Base-by-base conservation (phyloP, 345 rosid species). In the Eucalyptus coolabah region DNA sequence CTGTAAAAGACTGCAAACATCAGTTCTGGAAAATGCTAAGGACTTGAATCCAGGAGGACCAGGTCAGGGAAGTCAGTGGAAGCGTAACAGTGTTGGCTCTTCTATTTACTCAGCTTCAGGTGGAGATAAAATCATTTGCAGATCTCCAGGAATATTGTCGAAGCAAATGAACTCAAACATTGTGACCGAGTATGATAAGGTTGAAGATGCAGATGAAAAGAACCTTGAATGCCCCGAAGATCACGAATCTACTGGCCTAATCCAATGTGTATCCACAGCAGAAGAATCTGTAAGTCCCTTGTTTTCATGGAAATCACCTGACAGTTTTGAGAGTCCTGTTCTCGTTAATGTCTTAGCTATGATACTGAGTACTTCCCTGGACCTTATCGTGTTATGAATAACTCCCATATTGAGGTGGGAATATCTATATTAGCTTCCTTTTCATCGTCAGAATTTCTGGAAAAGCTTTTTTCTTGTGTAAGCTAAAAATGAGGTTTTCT, bases 1-100 rank as follows among this genome's bases (percentile, higher is more conserved):
- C 77, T 88, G 45, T 81, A 95, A 96, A 93, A 96, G 93, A 87
- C 88, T 91, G 56, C 91, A 94, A 83, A 47, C 91, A 87, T 89
- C 83, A 87, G 88, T 88, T 88, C 54, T 65, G 47, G 87, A 37
- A 51, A 53, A 23, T 89, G 59, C 87, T 53, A 90, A 89, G 90
- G 85, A 30, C 63, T 51, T 24, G 26, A 56, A 88, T 82, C 34
- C 89, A 82, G 86, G 87, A 47, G 65, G 81, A 69, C 24, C 81
- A 69, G 81, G 42, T 9, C 81, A 69, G 42, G 81, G 19, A 90
- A 90, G 91, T 85, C 90, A 90, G 87, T 80, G 40, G 86, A 92
- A 91, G 89, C 77, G 59, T 87, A 88, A 87, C 59, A 89, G 63
- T 82, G 67, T 65, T 83, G 88, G 90, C 90, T 90, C 91, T 65